These are phyloP conservation scores for Auricularia sp. DNA, from an alignment of 768 basidiomycete species.

Conservation along the genomic window DNA sequence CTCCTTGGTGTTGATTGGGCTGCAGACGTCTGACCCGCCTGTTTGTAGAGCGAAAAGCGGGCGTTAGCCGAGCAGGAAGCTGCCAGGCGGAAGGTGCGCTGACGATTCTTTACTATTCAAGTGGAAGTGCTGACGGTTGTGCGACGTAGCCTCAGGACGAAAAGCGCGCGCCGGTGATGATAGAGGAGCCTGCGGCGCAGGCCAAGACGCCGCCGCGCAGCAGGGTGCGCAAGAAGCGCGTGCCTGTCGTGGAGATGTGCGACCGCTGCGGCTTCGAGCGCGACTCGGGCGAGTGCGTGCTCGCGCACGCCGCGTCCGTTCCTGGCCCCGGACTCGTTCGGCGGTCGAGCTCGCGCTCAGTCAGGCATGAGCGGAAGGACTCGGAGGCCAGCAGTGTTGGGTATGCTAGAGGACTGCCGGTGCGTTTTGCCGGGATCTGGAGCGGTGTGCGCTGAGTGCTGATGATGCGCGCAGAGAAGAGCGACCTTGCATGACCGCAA, in stretches of 20 bases:
- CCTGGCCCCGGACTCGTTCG: background rate
- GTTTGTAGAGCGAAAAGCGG: background rate
- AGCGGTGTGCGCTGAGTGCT: background rate
- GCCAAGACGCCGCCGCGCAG: background rate
- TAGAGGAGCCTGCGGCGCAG: background rate
- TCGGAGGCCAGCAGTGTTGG: background rate
- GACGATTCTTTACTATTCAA: background rate
- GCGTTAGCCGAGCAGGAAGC: background rate
- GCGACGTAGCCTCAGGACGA: background rate
- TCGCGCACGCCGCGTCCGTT: background rate
- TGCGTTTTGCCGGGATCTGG: background rate
- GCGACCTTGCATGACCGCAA: background rate
- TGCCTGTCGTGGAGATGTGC: background rate
- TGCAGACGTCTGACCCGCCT: background rate
- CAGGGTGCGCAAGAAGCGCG: background rate
- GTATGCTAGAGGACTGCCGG: background rate
- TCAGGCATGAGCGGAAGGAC: background rate
- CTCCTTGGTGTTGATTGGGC: too few relatives aligned
- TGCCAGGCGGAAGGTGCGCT: background rate
- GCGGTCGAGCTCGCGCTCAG: too few relatives aligned
- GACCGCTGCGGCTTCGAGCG: background rate
- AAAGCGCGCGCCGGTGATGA: background rate
- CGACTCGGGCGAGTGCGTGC: background rate
- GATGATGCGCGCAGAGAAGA: background rate
- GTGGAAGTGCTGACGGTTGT: background rate